A percentile compares a stretch with the other conserved stretches of the same genome.
These are phyloP conservation scores for Gossypium stocksii DNA, from an alignment of 345 rosid species.

Conservation along the genomic window DNA sequence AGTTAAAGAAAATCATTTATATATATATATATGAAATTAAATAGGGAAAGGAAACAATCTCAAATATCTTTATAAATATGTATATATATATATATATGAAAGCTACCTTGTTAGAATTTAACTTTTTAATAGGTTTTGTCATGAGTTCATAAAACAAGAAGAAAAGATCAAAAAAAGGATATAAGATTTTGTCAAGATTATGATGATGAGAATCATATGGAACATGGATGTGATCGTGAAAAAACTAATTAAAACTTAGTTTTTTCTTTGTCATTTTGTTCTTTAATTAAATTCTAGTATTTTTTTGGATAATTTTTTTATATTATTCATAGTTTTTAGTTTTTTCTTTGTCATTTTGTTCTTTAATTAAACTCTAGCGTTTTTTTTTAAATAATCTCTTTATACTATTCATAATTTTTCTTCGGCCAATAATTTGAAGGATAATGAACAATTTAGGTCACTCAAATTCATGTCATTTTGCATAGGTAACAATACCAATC, in stretches of 20 bases:
- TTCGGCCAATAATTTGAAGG: too few relatives aligned
- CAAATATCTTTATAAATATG: too few relatives aligned
- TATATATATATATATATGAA: too few relatives aligned
- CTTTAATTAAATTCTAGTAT: too few relatives aligned
- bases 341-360: neutral
- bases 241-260: neutral
- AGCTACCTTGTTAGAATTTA: neutral
- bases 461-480: accelerated
- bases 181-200: neutral
- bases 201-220: neutral
- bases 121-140: neutral
- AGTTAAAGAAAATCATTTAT: too few relatives aligned
- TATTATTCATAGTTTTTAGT: too few relatives aligned
- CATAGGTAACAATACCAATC: accelerated
- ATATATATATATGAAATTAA: too few relatives aligned
- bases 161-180: neutral
- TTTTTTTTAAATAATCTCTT: too few relatives aligned
- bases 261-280: neutral
- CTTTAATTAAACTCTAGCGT: too few relatives aligned
- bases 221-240: neutral
- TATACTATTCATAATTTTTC: too few relatives aligned
- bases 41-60: too few relatives aligned
- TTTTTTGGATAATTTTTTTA: too few relatives aligned
- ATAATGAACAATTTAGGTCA: accelerated
- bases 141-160: neutral